Base-by-base conservation (phyloP, 768 basidiomycete species). In the Boletus vinaceobasis region DNA sequence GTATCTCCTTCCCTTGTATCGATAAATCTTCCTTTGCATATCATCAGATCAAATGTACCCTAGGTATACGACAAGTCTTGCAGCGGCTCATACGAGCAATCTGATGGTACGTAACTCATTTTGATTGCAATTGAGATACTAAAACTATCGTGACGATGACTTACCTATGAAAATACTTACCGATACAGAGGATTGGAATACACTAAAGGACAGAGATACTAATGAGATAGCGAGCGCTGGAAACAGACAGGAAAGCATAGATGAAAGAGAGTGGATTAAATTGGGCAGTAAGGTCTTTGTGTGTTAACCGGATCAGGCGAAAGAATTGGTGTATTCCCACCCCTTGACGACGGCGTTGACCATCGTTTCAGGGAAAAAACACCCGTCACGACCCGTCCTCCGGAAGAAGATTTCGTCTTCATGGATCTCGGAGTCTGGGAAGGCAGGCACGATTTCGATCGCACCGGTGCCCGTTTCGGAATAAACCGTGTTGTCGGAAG, bases 281-380 rank as follows among this genome's bases (percentile, higher is more conserved):
- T n/a, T n/a, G 4, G 9, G 8, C 1, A 17, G n/a, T 37, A n/a
- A n/a, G 4, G 17, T 9, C 36, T 4, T 37, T n/a, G 7, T 2
- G 9, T 37, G 7, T 37, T 9, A 4, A 37, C 17, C 17, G 36
- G 8, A n/a, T 37, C 36, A 37, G 17, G 36, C 2, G 17, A 17
- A 7, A 36, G 36, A 36, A 7, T 17, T 3, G 8, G 17, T n/a
- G 17, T 39, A 27, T 13, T 51, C 43, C 59, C 59, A 60, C n/a
- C 49, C 49, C 35, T 60, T 57, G 14, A 55, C 11, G 6, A 48
- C 43, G 0, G 43, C 38, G 2, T 52, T 36, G 26, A 50, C 19
- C 59, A 62, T 60, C 55, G 52, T 55, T 8, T 61, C 57, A 0
- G 60, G 56, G 17, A 45, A 58, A 7, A 58, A 36, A 33, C 52